These are phyloP conservation scores for Verticillium isaacii DNA, from an alignment of 2,329 filamentous ascomycete genomes.

Conservation along the genomic window DNA sequence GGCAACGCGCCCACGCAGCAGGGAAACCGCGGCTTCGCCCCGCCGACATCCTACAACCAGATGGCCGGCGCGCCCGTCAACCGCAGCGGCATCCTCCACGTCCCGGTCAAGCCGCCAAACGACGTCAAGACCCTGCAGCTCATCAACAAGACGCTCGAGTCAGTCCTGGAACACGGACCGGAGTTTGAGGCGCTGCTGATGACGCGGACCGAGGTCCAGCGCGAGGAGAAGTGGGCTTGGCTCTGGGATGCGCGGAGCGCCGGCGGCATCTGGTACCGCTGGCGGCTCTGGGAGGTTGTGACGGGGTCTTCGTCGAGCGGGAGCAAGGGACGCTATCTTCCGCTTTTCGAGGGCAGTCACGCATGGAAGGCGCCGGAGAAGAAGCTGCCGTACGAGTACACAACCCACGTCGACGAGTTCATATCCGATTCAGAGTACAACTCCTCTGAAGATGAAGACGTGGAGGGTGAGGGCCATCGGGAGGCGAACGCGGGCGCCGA, in stretches of 20 bases:
- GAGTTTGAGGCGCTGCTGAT: conserved; percentile 92
- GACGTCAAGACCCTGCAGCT: conserved; percentile 75
- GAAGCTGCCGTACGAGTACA: conserved; percentile 74
- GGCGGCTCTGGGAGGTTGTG: conserved; percentile 83
- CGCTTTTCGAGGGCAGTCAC: conserved; percentile 71
- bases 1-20: conserved; percentile 34
- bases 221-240: conserved; percentile 89
- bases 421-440: conserved; percentile 81
- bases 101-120: conserved; percentile 69
- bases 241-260: conserved; percentile 79
- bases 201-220: conserved; percentile 77
- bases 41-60: conserved; percentile 63
- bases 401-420: conserved; percentile 71
- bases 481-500: conserved; percentile 39
- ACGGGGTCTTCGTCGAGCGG: conserved; percentile 52
- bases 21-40: conserved; percentile 64
- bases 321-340: conserved; percentile 49
- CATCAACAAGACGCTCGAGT: conserved; percentile 85
- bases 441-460: conserved; percentile 78
- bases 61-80: conserved; percentile 33
- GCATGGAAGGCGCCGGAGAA: conserved; percentile 75
- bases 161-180: conserved; percentile 71
- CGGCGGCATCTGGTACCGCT: conserved; percentile 87
- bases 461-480: conserved; percentile 52
- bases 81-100: conserved; percentile 51